phyloP scores from a whole-genome alignment of 495 filamentous ascomycete species.

The Xylaria scruposa region DNA sequence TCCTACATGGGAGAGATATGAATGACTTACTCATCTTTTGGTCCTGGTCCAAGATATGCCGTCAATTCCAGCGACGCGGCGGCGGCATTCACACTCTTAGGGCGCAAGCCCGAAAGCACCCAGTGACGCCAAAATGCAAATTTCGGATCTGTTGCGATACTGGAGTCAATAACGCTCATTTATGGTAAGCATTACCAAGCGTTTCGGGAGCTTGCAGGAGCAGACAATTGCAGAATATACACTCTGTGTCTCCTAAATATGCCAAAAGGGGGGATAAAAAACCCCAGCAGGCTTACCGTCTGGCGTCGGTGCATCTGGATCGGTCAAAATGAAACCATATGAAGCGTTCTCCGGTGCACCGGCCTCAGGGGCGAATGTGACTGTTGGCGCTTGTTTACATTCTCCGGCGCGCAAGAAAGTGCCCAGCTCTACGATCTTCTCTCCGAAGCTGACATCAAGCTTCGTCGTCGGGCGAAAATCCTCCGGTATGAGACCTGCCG shows the following conservation, averaged over 20 bases:
- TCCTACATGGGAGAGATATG: background rate
- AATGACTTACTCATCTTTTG: conserved; percentile 37
- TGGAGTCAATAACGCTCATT: too few species aligned
- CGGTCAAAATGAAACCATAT: conserved; percentile 35
- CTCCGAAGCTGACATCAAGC: conserved; percentile 31
- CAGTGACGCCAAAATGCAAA: conserved; percentile 43
- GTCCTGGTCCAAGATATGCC: conserved; percentile 38
- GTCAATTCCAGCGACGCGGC: conserved; percentile 28
- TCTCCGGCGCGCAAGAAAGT: conserved; percentile 36
- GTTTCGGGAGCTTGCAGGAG: too few species aligned
- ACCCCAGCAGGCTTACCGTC: conserved; percentile 19
- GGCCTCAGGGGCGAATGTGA: conserved; percentile 29
- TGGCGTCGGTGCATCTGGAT: conserved; percentile 41
- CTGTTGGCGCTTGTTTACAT: conserved; percentile 31
- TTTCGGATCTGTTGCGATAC: conserved; percentile 28
- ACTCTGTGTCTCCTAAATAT: too few species aligned
- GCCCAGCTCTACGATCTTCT: conserved; percentile 29
- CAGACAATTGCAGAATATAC: too few species aligned
- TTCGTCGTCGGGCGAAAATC: conserved; percentile 33
- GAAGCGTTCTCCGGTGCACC: conserved; percentile 15
- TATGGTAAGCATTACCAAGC: too few species aligned
- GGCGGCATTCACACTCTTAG: background rate
- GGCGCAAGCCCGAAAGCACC: conserved; percentile 33
- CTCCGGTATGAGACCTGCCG: conserved; percentile 33
- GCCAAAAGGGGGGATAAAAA: too few species aligned